Evolutionary conservation across 768 basidiomycete species (phyloP).

Genomic region (Thelephora aurantiotincta): DNA sequence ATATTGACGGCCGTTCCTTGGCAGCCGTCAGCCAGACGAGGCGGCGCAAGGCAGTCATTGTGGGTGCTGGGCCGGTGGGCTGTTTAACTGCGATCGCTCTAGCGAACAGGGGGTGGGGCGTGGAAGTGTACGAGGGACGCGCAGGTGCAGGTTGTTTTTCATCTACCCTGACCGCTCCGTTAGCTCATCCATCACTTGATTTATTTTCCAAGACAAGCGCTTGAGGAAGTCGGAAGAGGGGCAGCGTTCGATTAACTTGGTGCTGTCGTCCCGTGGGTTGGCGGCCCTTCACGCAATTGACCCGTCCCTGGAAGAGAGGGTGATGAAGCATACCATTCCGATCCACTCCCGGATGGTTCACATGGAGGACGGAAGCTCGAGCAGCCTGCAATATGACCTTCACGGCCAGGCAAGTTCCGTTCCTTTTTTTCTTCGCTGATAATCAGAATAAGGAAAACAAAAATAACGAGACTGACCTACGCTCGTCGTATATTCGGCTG

Average conservation of each 20-base stretch:
- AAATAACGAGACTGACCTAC: not conserved
- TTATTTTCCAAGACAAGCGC: slow-evolving; percentile 44
- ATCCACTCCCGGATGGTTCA: slow-evolving; percentile 97
- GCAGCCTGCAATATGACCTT: slow-evolving; percentile 82
- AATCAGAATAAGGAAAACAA: not conserved
- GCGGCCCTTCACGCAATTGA: slow-evolving; percentile 77
- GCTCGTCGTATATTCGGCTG: slow-evolving; percentile 4
- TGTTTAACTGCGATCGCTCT: slow-evolving; percentile 81
- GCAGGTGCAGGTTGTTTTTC: slow-evolving; percentile 34
- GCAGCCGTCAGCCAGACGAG: not conserved
- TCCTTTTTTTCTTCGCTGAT: slow-evolving; percentile 6
- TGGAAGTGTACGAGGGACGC: slow-evolving; percentile 68
- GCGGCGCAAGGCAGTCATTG: slow-evolving; percentile 39
- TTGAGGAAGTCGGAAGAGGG: slow-evolving; percentile 47
- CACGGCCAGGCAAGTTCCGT: slow-evolving; percentile 60
- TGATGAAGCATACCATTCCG: slow-evolving; percentile 73
- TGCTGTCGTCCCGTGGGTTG: slow-evolving; percentile 88
- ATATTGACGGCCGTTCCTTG: not conserved
- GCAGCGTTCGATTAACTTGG: slow-evolving; percentile 91
- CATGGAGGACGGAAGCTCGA: slow-evolving; percentile 48
- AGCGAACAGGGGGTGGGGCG: slow-evolving; percentile 76
- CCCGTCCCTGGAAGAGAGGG: slow-evolving; percentile 47
- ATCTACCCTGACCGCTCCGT: slow-evolving; percentile 9
- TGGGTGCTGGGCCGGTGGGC: slow-evolving; percentile 91
- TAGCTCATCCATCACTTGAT: slow-evolving; percentile 1